phyloP scores from a whole-genome alignment of 2,329 filamentous ascomycete genomes.

The Alternaria sp. region DNA sequence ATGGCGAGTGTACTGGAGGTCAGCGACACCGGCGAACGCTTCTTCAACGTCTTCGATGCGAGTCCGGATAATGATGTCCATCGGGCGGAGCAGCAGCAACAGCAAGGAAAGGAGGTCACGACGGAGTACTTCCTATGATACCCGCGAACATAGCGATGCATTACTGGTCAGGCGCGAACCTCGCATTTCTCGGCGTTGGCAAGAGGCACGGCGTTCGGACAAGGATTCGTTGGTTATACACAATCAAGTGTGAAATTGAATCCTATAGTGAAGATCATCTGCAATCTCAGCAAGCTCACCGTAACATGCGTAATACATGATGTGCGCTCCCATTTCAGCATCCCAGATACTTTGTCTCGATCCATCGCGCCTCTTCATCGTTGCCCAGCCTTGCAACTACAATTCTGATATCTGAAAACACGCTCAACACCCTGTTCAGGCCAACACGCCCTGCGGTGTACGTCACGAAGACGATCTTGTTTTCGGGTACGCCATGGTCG shows the following conservation, averaged over 20 bases:
- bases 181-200: constrained; percentile 29
- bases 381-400: constrained; percentile 84
- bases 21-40: constrained; percentile 88
- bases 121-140: constrained; percentile 73
- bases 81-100: constrained; percentile 79
- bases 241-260: constrained; percentile 8
- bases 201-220: constrained; percentile 20
- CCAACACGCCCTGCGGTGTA: constrained; percentile 88
- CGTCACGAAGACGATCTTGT: constrained; percentile 89
- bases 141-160: constrained; percentile 30
- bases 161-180: constrained; percentile 16
- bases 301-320: not conserved
- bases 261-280: constrained; percentile 10
- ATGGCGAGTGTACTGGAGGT: constrained; percentile 97
- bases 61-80: constrained; percentile 94
- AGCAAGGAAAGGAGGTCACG: constrained; percentile 75
- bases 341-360: constrained; percentile 89
- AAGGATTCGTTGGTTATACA: constrained; percentile 20
- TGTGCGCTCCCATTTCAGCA: constrained; percentile 63
- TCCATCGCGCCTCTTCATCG: constrained; percentile 86
- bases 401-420: constrained; percentile 86
- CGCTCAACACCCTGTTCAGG: constrained; percentile 82
- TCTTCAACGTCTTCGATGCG: constrained; percentile 97
- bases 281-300: not conserved
- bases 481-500: constrained; percentile 87